These are phyloP conservation scores for Pharus latifolius DNA, from an alignment of 176 grass and related monocot species.

Conservation along the genomic window DNA sequence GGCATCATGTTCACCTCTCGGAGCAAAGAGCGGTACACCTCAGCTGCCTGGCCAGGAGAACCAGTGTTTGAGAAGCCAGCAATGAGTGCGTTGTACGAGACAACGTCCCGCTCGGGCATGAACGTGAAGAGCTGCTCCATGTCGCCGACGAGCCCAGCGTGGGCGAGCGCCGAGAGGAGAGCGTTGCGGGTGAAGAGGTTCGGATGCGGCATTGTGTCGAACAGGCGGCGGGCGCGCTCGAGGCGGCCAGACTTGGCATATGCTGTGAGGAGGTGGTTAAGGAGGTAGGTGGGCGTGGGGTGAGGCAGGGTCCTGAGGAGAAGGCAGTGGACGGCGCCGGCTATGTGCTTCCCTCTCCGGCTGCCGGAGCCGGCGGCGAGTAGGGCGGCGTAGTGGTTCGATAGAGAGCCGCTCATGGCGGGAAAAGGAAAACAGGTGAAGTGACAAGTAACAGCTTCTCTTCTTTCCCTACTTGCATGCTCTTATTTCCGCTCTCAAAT, in stretches of 20 bases:
- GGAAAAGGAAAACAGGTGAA: too few species aligned
- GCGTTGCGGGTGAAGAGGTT: conserved; percentile 52
- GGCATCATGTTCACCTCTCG: conserved; percentile 11
- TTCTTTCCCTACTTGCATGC: too few species aligned
- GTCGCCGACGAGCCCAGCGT: neutral
- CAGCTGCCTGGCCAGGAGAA: neutral
- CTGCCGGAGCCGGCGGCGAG: neutral
- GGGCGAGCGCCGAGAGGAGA: conserved; percentile 42
- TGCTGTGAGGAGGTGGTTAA: conserved; percentile 32
- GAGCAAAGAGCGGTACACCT: conserved; percentile 18
- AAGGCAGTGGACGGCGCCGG: conserved; percentile 21
- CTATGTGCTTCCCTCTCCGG: neutral
- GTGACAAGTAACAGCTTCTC: too few species aligned
- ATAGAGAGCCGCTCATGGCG: conserved; percentile 17
- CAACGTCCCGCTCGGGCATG: conserved; percentile 23
- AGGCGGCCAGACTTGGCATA: conserved; percentile 29
- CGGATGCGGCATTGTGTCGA: conserved; percentile 30
- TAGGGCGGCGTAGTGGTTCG: conserved; percentile 27
- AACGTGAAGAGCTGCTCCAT: conserved; percentile 25
- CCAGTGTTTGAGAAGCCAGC: conserved; percentile 18
- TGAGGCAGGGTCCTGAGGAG: conserved; percentile 19
- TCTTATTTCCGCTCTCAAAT: too few species aligned
- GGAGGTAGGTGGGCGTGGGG: conserved; percentile 19
- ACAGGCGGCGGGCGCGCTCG: conserved; percentile 25
- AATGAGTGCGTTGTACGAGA: conserved; percentile 59